Percentiles rank a stretch among this genome's conserved stretches.
Evolutionary conservation across 352 stramenopile genomes (phyloP).

Genomic region (Phytophthora pinifolia): DNA sequence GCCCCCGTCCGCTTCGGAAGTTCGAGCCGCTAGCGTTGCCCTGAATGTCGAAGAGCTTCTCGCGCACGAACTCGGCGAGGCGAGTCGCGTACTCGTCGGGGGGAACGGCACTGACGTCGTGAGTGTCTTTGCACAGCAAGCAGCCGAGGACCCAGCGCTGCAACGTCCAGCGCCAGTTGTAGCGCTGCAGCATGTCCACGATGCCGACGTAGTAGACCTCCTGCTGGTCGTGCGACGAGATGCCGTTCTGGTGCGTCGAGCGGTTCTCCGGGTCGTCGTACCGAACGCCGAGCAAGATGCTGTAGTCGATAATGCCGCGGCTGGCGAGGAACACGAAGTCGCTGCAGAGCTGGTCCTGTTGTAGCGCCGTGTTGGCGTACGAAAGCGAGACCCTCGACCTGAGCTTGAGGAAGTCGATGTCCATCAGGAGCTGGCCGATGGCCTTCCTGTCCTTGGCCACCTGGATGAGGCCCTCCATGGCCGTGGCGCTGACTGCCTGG

Average conservation of each 20-base stretch:
- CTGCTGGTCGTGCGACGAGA: slow-evolving; percentile 51
- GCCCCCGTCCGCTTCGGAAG: slow-evolving; percentile 15
- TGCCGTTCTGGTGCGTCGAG: slow-evolving; percentile 30
- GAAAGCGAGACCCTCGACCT: slow-evolving; percentile 58
- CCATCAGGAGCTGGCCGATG: slow-evolving; percentile 81
- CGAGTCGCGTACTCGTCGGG: slow-evolving; percentile 68
- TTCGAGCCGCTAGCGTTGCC: slow-evolving; percentile 19
- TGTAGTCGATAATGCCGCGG: slow-evolving; percentile 87
- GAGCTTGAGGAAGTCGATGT: slow-evolving; percentile 87
- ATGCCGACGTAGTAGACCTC: slow-evolving; percentile 81
- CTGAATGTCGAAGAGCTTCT: slow-evolving; percentile 69
- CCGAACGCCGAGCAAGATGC: slow-evolving; percentile 70
- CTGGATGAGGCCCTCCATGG: slow-evolving; percentile 70
- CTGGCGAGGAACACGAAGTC: slow-evolving; percentile 84
- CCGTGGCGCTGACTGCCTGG: slow-evolving; percentile 58
- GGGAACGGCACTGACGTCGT: slow-evolving; percentile 80
- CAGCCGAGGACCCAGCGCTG: slow-evolving; percentile 75
- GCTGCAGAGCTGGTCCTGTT: slow-evolving; percentile 74
- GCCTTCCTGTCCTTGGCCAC: slow-evolving; percentile 51
- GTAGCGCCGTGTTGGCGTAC: slow-evolving; percentile 33
- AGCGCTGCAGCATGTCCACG: slow-evolving; percentile 84
- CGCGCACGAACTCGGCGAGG: slow-evolving; percentile 71
- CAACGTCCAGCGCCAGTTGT: slow-evolving; percentile 86
- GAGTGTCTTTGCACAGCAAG: slow-evolving; percentile 79
- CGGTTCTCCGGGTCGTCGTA: slow-evolving; percentile 41